phyloP scores from a whole-genome alignment of 2,329 filamentous ascomycete species.

The Zymoseptoria brevis region DNA sequence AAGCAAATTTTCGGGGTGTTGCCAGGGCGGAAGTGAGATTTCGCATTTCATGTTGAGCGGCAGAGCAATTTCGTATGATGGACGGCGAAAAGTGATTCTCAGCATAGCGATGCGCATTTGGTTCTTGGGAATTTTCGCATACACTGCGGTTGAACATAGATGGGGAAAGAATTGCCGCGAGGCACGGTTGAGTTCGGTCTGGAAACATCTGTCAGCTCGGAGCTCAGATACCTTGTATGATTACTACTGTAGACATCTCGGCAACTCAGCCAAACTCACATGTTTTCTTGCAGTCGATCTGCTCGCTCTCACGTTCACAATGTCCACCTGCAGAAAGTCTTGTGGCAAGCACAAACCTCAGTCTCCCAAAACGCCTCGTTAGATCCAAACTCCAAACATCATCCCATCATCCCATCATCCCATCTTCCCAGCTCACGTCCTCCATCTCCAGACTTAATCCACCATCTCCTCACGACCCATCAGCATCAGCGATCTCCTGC shows the following conservation, averaged over 20 bases:
- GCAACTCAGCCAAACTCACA: no score
- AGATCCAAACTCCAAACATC: neutral
- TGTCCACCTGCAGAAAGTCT: neutral
- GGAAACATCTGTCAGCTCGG: neutral
- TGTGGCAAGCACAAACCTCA: neutral
- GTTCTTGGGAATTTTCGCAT: neutral
- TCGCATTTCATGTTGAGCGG: no score
- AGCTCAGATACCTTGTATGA: neutral
- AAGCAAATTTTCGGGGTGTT: no score
- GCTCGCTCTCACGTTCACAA: neutral
- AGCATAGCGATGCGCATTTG: neutral
- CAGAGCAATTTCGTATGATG: neutral
- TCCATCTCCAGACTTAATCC: neutral
- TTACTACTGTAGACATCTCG: no score
- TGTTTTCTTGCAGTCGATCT: neutral
- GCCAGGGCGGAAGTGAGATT: no score
- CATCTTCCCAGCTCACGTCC: neutral
- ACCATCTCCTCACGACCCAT: conserved; percentile 16
- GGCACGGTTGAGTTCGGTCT: neutral
- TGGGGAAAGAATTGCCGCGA: neutral
- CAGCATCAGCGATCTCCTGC: conserved; percentile 80
- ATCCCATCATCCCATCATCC: neutral
- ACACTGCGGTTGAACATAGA: no score
- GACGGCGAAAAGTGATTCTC: neutral
- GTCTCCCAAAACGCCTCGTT: neutral